Percentiles rank a stretch among this genome's conserved stretches.
Conservation (phyloP, 2,329 filamentous ascomycete species). For the Neobulgaria alba region DNA sequence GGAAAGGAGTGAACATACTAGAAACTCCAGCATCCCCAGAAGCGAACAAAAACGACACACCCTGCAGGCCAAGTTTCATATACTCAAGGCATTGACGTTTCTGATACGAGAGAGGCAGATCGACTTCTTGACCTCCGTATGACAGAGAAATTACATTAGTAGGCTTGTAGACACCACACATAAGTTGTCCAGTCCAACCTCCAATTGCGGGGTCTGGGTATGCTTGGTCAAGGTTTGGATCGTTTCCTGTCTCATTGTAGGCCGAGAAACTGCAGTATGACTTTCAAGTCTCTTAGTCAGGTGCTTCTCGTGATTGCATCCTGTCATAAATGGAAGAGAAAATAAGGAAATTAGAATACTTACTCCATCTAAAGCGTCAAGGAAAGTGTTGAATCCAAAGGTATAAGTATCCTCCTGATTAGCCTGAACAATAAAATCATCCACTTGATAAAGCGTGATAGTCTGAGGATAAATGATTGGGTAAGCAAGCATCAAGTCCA, state of each 20-base stretch:
- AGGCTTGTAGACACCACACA: slow-evolving; percentile 34
- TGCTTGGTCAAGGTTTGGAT: slow-evolving; percentile 15
- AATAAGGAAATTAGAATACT: neutral
- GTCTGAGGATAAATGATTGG: slow-evolving; percentile 33
- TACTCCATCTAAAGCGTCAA: slow-evolving; percentile 36
- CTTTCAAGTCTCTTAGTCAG: neutral
- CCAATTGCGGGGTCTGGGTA: slow-evolving; percentile 27
- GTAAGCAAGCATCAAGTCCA: slow-evolving; percentile 31
- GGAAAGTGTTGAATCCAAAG: slow-evolving; percentile 37
- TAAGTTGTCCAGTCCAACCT: slow-evolving; percentile 26
- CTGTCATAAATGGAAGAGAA: too few species aligned
- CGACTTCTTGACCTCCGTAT: slow-evolving; percentile 57
- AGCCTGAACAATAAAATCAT: slow-evolving; percentile 32
- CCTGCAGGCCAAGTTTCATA: slow-evolving; percentile 54
- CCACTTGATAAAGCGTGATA: slow-evolving; percentile 32
- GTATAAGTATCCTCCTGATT: slow-evolving; percentile 25
- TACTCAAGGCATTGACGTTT: slow-evolving; percentile 53
- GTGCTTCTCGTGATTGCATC: neutral
- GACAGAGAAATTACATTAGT: slow-evolving; percentile 48
- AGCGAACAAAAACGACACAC: slow-evolving; percentile 52
- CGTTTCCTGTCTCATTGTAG: slow-evolving; percentile 25
- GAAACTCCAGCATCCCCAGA: slow-evolving; percentile 45
- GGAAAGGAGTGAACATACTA: neutral
- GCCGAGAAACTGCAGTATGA: slow-evolving; percentile 17
- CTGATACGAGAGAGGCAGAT: slow-evolving; percentile 51